Base-by-base conservation (phyloP, 2,329 filamentous ascomycete species). In the Chrysoporthe puriensis region DNA sequence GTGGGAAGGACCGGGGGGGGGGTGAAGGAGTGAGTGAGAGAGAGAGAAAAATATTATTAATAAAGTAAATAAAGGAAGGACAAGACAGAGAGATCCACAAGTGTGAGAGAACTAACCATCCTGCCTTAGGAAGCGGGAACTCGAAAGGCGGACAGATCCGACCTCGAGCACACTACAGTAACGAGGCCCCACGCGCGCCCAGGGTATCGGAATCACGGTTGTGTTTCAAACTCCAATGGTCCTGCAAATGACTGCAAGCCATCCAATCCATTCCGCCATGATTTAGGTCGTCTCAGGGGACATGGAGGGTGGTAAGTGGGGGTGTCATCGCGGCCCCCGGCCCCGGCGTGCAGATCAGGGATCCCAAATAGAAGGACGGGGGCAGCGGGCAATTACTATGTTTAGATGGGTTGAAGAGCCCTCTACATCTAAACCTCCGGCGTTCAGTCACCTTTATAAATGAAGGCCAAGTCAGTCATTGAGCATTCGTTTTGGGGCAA, bases 151-250 rank as follows among this genome's bases (percentile, higher is more conserved):
- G 36, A 6, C 9, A 9, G 36, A 40, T 40, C 36, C 36, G 5
- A 40, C 36, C 36, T 40, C 36, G 44, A 14, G 44, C 44, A 2
- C 44, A 2, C 1, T 13, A 2, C 44, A 46, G 4, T 3, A 46
- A 46, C 9, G 6, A 40, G 36, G 36, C 36, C 9, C 36, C 36
- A 7, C 36, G 6, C 36, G 5, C 36, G 6, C 36, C 36, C 4
- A 5, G 9, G 36, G 36, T 40, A 26, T 26, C 26, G 26, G 26
- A 40, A 40, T 40, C 36, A 40, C 5, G 5, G 36, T 40, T 18
- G 32, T 40, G 54, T 57, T 57, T 57, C 54, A 57, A 57, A 40
- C 34, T 57, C 32, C n/a, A 40, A 57, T 57, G 34, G 54, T 40
- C 54, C 40, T 40, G 54, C 32, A 57, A 32, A n/a, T 6, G 34